Percentiles rank a stretch among this genome's conserved stretches.
These are phyloP conservation scores for slime mould (Dictyostelium discoideum) DNA, from an alignment of 78 protist genomes.

Conservation along the genomic window DNA sequence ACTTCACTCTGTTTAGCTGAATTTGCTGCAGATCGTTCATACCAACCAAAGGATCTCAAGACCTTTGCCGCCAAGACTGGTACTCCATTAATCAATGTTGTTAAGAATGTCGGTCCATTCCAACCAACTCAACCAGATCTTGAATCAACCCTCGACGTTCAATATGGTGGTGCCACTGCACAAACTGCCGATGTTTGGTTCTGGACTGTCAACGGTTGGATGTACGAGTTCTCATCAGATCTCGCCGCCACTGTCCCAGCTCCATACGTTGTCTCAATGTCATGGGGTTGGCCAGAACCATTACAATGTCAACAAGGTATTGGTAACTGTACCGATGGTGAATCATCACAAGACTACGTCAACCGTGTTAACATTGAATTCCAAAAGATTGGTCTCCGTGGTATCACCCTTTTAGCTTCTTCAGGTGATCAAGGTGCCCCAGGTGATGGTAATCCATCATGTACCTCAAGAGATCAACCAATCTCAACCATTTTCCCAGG, in stretches of 20 bases:
- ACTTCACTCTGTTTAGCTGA: constrained; percentile 63
- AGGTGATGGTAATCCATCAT: constrained; percentile 27
- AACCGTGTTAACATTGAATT: constrained; percentile 44
- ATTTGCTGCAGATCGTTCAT: constrained; percentile 59
- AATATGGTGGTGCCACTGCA: constrained; percentile 62
- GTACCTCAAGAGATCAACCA: constrained; percentile 6
- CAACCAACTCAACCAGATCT: constrained; percentile 29
- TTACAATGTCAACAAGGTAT: constrained; percentile 32
- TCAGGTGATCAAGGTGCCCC: constrained; percentile 82
- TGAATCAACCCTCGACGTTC: constrained; percentile 77
- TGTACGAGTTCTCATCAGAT: constrained; percentile 53
- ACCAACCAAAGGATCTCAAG: constrained; percentile 35
- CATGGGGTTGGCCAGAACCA: constrained; percentile 72
- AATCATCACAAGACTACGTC: constrained; percentile 22
- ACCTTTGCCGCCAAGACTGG: constrained; percentile 48
- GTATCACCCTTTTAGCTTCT: constrained; percentile 39
- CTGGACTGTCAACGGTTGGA: constrained; percentile 67
- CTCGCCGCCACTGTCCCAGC: constrained; percentile 2
- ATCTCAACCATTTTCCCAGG: constrained; percentile 57
- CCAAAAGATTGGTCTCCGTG: constrained; percentile 54
- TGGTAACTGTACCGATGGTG: constrained; percentile 14
- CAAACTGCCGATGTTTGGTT: constrained; percentile 10
- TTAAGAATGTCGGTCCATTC: constrained; percentile 48
- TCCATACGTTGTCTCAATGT: constrained; percentile 67
- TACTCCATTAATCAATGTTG: constrained; percentile 32